These are phyloP conservation scores for Aureobasidium lini DNA, from an alignment of 2,329 filamentous ascomycete genomes.

Conservation along the genomic window DNA sequence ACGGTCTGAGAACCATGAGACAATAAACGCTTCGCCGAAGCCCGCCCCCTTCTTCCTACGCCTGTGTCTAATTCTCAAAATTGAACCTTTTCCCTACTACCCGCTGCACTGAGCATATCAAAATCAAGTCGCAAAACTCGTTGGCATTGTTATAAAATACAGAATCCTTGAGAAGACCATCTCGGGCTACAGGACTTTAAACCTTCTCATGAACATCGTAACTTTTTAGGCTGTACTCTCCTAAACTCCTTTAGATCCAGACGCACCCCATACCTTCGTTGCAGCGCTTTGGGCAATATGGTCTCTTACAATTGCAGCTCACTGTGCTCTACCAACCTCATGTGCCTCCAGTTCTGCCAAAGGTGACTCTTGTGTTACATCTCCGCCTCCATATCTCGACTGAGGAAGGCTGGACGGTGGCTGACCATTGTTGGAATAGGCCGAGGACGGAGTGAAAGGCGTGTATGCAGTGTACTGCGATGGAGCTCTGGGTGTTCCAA, in stretches of 20 bases:
- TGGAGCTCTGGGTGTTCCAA: background rate
- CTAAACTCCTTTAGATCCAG: background rate
- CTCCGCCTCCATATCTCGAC: background rate
- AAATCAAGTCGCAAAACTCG: background rate
- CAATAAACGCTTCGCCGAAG: slow-evolving; percentile 23
- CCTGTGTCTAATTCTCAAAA: slow-evolving; percentile 11
- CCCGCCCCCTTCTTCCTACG: background rate
- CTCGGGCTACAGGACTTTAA: background rate
- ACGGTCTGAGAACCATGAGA: slow-evolving; percentile 42
- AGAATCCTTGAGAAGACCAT: background rate
- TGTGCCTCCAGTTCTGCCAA: slow-evolving; percentile 8
- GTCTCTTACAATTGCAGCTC: background rate
- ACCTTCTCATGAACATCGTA: background rate
- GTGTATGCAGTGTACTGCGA: background rate
- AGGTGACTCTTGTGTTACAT: background rate
- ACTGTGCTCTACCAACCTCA: slow-evolving; percentile 6
- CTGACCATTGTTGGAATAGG: background rate
- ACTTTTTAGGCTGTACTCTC: background rate
- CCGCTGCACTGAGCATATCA: background rate
- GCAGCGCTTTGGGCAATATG: too few species aligned
- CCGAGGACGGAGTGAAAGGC: background rate
- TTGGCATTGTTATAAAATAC: background rate
- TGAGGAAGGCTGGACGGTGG: slow-evolving; percentile 11
- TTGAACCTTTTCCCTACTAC: background rate
- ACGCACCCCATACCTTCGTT: background rate